A percentile compares a stretch with the other conserved stretches of the same genome.
These are phyloP conservation scores for Fusarium armeniacum DNA, from an alignment of 2,329 filamentous ascomycete species.

Conservation along the genomic window DNA sequence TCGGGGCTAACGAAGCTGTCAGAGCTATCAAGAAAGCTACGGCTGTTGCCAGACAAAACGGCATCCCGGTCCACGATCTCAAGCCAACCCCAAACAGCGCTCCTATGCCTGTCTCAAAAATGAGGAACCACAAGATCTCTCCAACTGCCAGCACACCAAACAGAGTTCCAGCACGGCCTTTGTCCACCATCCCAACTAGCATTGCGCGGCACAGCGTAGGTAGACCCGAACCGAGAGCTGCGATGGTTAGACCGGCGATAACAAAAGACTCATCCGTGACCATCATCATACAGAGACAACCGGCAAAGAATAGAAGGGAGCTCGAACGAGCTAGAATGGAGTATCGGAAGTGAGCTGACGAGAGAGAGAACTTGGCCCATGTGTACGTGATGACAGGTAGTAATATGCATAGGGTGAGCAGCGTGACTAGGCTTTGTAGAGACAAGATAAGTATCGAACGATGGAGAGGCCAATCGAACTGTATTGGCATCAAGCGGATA, in stretches of 20 bases:
- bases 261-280: slow-evolving; percentile 39
- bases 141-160: slow-evolving; percentile 48
- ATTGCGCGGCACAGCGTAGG: slow-evolving; percentile 48
- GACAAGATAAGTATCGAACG: slow-evolving; percentile 46
- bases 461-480: slow-evolving; percentile 46
- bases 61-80: slow-evolving; percentile 44
- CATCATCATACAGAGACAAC: slow-evolving; percentile 46
- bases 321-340: slow-evolving; percentile 40
- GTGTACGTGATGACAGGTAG: slow-evolving; percentile 37
- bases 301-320: slow-evolving; percentile 42
- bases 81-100: slow-evolving; percentile 47
- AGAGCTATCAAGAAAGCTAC: slow-evolving; percentile 32
- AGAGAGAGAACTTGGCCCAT: slow-evolving; percentile 18
- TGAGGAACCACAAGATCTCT: slow-evolving; percentile 46
- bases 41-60: slow-evolving; percentile 42
- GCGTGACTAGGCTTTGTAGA: slow-evolving; percentile 40
- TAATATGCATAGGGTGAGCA: slow-evolving; percentile 44
- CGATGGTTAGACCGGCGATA: slow-evolving; percentile 40
- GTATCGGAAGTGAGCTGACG: slow-evolving; percentile 27
- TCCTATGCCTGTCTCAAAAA: slow-evolving; percentile 41
- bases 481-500: slow-evolving; percentile 47
- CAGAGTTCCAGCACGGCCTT: slow-evolving; percentile 40
- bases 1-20: slow-evolving; percentile 34
- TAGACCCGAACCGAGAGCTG: slow-evolving; percentile 47
- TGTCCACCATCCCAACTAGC: slow-evolving; percentile 33